Base-by-base conservation (phyloP, 306 rosid species). In the Crotalaria pallida region DNA sequence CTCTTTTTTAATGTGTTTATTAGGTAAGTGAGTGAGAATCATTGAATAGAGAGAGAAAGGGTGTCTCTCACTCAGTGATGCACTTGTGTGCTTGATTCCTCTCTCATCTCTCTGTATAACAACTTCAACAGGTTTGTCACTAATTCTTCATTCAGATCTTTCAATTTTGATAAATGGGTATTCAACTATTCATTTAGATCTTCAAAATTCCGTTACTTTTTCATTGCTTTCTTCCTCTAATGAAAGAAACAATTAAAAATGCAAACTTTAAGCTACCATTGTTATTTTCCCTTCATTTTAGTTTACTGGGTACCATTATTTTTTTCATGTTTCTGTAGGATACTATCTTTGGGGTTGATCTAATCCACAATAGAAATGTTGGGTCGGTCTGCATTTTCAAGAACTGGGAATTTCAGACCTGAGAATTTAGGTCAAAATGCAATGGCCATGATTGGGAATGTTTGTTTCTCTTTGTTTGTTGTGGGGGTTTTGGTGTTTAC, bases 401-500 rank as follows among this genome's bases (percentile, higher is more conserved):
- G 99, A 74, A 31, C 81, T 4, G 88, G 89, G 53, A 61, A 68
- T 76, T 95, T 95, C 82, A 67, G 96, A 83, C 92, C 96, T 0
- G 96, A 91, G 81, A 89, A 89, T 84, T 72, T 89, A 36, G 97
- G 99, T 6, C 96, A 84, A 63, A 84, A 84, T 75, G 94, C 89
- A 1, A 82, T 95, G 77, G 92, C 96, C 65, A 29, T 89, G 89
- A 85, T 95, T 78, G 88, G 97, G 36, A 95, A 91, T 68, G 93
- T 95, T 31, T 84, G 99, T 76, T 95, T 95, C 76, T 83, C 97
- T 2, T 58, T 91, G 26, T 95, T 95, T 80, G 97, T 95, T 66
- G 22, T 91, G 55, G 97, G 96, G 34, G 97, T 95, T 26, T 64
- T 95, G 40, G 80, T 95, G 66, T 95, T 95, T 26, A 95, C 99